Evolutionary conservation across 305 asterid species (phyloP).

Genomic region (Solanum aculeatissimum): DNA sequence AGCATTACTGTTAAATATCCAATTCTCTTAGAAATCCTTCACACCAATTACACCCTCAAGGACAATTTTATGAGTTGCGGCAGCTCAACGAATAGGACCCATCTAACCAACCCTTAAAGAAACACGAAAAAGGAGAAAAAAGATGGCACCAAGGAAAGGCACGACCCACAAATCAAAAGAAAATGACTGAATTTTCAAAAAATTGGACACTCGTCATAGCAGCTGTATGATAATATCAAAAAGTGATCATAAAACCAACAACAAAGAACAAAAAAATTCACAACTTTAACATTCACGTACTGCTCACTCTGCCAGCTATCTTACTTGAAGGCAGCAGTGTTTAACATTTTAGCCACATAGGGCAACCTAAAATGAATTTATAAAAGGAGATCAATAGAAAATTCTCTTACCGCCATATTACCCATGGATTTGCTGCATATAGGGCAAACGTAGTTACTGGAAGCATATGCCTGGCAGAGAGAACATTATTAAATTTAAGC

Average conservation of each 20-base stretch:
- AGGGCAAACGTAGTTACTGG: constrained; percentile 31
- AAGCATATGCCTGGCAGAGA: constrained; percentile 30
- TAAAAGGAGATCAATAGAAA: not conserved
- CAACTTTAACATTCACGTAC: not conserved
- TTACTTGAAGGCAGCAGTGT: not conserved
- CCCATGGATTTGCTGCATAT: constrained; percentile 53
- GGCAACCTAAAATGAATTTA: not conserved
- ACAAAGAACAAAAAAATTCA: not conserved
- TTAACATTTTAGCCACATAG: not conserved
- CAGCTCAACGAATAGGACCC: not conserved
- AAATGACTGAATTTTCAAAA: not conserved
- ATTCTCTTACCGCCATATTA: constrained; percentile 32
- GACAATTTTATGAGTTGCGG: not conserved
- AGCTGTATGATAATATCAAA: not conserved
- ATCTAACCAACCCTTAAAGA: not conserved
- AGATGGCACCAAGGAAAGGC: not conserved
- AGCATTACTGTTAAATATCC: not conserved
- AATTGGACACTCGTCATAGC: not conserved
- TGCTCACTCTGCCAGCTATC: not conserved
- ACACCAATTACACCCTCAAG: not conserved
- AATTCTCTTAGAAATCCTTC: not conserved
- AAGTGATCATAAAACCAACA: not conserved
- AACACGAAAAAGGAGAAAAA: not conserved
- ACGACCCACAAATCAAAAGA: not conserved
- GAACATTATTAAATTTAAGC: not conserved